Percentiles rank a stretch among this genome's conserved stretches.
Evolutionary conservation across 1,284 basidiomycete genomes (phyloP).

Genomic region (Pisolithus thermaeus): DNA sequence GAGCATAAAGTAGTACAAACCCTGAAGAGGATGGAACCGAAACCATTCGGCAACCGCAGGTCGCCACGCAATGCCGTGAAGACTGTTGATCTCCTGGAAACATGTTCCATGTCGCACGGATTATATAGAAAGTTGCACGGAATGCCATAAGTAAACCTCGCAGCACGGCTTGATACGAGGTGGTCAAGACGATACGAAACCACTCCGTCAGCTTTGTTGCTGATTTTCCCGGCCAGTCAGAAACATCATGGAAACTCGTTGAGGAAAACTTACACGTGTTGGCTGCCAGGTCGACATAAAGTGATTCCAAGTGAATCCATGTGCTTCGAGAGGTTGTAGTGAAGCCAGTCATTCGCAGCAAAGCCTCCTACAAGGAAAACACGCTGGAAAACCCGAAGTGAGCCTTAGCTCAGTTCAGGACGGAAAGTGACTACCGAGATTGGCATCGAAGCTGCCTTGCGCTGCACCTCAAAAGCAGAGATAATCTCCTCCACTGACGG

Average conservation of each 20-base stretch:
- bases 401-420: neutral
- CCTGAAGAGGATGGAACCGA: slow-evolving; percentile 26
- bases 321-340: slow-evolving; percentile 24
- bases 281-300: slow-evolving; percentile 23
- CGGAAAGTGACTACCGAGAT: slow-evolving; percentile 25
- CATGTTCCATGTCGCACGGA: slow-evolving; percentile 26
- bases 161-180: slow-evolving; percentile 3
- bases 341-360: slow-evolving; percentile 40
- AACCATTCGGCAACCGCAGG: slow-evolving; percentile 16
- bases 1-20: slow-evolving; percentile 10
- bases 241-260: slow-evolving; percentile 24
- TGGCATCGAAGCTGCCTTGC: slow-evolving; percentile 18
- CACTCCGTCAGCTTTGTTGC: slow-evolving; percentile 10
- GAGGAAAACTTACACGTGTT: slow-evolving; percentile 15
- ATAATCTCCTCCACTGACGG: slow-evolving; percentile 42
- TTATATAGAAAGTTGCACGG: slow-evolving; percentile 22
- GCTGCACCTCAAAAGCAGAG: slow-evolving; percentile 33
- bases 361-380: slow-evolving; percentile 36
- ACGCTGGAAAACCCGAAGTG: slow-evolving; percentile 16
- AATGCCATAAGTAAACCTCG: slow-evolving; percentile 5
- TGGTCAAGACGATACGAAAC: slow-evolving; percentile 9
- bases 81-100: neutral
- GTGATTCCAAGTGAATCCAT: slow-evolving; percentile 18
- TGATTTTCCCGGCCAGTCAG: slow-evolving; percentile 13
- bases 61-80: too few relatives aligned